Evolutionary conservation across 768 basidiomycete genomes (phyloP).

Genomic region (Termitomyces titanicus): DNA sequence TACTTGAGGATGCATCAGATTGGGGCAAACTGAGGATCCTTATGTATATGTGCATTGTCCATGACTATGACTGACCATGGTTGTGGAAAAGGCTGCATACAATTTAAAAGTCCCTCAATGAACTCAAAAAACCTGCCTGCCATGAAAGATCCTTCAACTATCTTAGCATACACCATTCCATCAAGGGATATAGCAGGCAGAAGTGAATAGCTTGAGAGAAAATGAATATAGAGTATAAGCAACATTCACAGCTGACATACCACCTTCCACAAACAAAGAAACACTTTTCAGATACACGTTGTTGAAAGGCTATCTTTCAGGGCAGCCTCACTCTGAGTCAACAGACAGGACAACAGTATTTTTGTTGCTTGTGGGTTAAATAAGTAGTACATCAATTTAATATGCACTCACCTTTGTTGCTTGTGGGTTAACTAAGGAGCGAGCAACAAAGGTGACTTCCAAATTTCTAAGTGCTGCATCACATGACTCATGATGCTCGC

Average conservation of each 20-base stretch:
- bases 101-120: conserved; percentile 8
- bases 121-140: not conserved
- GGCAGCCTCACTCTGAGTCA: too few species aligned
- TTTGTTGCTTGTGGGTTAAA: too few species aligned
- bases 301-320: too few species aligned
- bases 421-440: too few species aligned
- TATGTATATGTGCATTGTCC: conserved; percentile 17
- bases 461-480: too few species aligned
- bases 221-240: not conserved
- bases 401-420: too few species aligned
- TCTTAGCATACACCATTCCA: conserved; percentile 2
- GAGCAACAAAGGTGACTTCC: too few species aligned
- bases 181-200: conserved; percentile 9
- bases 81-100: conserved; percentile 11
- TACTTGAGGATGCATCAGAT: too few species aligned
- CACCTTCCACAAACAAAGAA: conserved; percentile 26
- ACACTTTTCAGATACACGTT: conserved; percentile 14
- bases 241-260: conserved; percentile 4
- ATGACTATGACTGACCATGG: conserved; percentile 15
- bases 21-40: not conserved
- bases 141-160: conserved; percentile 11
- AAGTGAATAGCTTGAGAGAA: conserved; percentile 8
- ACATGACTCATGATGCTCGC: too few species aligned
- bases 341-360: too few species aligned
- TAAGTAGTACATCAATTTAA: too few species aligned